phyloP scores from a whole-genome alignment of 805 yeast species.

The Suhomyces tanzawaensis region DNA sequence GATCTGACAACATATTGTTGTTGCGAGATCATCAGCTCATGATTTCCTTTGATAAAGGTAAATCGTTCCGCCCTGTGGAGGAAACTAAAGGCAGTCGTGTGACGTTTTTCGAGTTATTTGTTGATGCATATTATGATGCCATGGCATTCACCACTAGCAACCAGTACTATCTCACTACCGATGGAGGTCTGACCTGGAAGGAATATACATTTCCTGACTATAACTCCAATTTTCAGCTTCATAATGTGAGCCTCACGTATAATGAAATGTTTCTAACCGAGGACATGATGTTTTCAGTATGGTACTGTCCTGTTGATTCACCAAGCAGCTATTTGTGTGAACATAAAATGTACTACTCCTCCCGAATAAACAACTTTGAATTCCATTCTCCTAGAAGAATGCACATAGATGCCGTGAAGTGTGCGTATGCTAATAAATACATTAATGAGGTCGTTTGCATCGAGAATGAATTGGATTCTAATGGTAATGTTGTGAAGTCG shows the following conservation, averaged over 20 bases:
- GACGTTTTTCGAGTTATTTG: constrained; percentile 27
- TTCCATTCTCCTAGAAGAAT: constrained; percentile 36
- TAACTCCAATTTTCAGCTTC: constrained; percentile 4
- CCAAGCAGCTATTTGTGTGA: constrained; percentile 18
- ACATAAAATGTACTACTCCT: constrained; percentile 35
- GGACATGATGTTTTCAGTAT: constrained; percentile 28
- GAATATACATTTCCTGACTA: constrained; percentile 30
- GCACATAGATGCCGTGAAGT: constrained; percentile 22
- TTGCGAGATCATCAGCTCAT: constrained; percentile 24
- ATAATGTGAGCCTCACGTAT: constrained; percentile 19
- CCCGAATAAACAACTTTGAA: constrained; percentile 42
- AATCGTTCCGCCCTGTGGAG: constrained; percentile 42
- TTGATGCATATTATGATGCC: constrained; percentile 38
- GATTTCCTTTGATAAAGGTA: constrained; percentile 52
- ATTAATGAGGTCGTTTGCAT: constrained; percentile 33
- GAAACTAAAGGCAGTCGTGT: constrained; percentile 31
- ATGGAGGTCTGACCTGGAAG: constrained; percentile 50
- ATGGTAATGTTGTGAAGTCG: constrained; percentile 39
- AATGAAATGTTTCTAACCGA: constrained; percentile 39
- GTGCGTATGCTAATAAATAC: constrained; percentile 33
- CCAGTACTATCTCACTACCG: constrained; percentile 43
- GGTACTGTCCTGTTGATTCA: constrained; percentile 26
- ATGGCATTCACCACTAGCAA: constrained; percentile 34
- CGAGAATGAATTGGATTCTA: constrained; percentile 33
- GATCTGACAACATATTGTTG: constrained; percentile 45